phyloP scores from a whole-genome alignment of 1,284 basidiomycete species.

The Ustilago cynodontis region DNA sequence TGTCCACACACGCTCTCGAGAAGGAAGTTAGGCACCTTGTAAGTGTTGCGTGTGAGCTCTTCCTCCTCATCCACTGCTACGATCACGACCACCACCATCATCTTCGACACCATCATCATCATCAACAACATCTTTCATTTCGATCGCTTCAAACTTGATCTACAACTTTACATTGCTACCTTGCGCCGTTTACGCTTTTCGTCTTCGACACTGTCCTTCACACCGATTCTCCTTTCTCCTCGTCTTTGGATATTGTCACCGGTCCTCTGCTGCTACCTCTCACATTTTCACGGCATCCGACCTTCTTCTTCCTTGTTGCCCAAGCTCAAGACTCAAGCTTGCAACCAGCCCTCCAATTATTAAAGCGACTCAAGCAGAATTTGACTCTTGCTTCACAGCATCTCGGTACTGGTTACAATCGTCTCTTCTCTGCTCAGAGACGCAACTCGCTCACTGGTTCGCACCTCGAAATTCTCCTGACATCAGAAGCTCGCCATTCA shows the following conservation, averaged over 20 bases:
- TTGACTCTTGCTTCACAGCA: not conserved
- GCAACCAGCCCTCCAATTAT: not conserved
- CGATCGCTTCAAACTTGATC: conserved; percentile 1
- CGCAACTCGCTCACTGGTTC: not conserved
- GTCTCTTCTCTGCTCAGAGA: not conserved
- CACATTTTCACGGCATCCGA: not conserved
- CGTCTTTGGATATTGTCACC: conserved; percentile 3
- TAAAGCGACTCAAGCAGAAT: not conserved
- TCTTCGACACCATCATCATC: not conserved
- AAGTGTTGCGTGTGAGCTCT: not conserved
- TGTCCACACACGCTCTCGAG: not conserved
- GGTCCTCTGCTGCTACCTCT: not conserved
- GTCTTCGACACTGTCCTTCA: conserved; percentile 15
- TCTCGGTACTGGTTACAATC: not conserved
- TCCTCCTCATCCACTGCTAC: not conserved
- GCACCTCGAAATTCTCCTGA: not conserved
- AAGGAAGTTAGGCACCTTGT: conserved; percentile 1
- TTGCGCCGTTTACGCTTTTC: not conserved
- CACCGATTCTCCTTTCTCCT: not conserved
- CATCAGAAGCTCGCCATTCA: not conserved
- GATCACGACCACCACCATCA: no score
- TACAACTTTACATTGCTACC: not conserved
- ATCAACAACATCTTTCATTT: conserved; percentile 14
- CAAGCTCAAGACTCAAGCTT: not conserved
- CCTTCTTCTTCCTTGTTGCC: not conserved